These are phyloP conservation scores for Escallonia rubra DNA, from an alignment of 129 eudicot genomes.

Conservation along the genomic window DNA sequence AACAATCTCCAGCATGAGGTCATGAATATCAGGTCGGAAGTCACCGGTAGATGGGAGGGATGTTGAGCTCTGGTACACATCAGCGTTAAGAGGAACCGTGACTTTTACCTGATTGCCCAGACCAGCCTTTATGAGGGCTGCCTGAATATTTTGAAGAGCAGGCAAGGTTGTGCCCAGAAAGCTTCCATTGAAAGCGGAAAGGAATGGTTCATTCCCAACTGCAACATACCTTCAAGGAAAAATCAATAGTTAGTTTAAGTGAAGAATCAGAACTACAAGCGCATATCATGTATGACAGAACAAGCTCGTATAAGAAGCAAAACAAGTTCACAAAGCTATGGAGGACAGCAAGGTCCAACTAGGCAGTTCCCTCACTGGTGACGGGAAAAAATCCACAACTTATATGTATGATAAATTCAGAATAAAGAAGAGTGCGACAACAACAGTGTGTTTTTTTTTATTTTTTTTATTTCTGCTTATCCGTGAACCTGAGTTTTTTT, in stretches of 20 bases:
- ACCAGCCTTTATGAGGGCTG: conserved; percentile 45
- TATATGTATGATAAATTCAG: no score
- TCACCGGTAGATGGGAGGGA: conserved; percentile 45
- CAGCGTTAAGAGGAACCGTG: conserved; percentile 49
- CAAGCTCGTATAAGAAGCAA: neutral
- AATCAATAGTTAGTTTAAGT: neutral
- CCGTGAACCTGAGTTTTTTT: no score
- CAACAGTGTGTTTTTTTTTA: no score
- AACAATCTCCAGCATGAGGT: conserved; percentile 41
- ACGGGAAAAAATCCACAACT: no score
- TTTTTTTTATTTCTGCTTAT: no score
- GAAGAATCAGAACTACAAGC: no score
- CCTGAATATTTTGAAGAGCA: conserved; percentile 53
- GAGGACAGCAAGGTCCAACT: no score
- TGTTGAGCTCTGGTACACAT: conserved; percentile 37
- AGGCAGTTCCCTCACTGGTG: no score
- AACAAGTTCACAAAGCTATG: no score
- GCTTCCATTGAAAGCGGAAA: conserved; percentile 57
- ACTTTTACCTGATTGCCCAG: conserved; percentile 37
- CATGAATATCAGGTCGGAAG: conserved; percentile 52
- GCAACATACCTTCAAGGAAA: conserved; percentile 46
- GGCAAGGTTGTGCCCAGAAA: conserved; percentile 54
- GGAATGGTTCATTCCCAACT: conserved; percentile 61
- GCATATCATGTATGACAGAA: neutral
- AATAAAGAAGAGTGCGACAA: no score